Conservation (phyloP, 2,329 filamentous ascomycete species). For the Colletotrichum chrysophilum region DNA sequence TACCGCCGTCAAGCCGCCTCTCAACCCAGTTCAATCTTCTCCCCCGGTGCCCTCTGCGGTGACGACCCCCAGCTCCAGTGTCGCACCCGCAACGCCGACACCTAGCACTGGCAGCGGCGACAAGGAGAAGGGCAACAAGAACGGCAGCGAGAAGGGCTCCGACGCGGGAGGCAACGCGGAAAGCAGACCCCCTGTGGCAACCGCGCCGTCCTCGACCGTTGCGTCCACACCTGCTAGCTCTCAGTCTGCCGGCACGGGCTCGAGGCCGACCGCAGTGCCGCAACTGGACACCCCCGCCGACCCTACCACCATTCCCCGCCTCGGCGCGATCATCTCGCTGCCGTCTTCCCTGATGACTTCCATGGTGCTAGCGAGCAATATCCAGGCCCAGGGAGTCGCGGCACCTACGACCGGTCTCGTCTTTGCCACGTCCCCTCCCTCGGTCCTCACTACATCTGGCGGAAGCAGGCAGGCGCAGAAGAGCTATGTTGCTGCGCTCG, state of each 20-base stretch:
- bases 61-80: background rate
- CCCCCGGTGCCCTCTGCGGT: background rate
- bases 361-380: constrained; percentile 7
- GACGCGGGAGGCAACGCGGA: background rate
- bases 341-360: constrained; percentile 11
- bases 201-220: background rate
- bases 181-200: background rate
- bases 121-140: background rate
- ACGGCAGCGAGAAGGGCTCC: background rate
- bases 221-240: background rate
- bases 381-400: background rate
- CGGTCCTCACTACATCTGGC: background rate
- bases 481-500: background rate
- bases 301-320: background rate
- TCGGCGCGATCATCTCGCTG: background rate
- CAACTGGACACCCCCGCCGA: background rate
- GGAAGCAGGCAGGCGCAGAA: background rate
- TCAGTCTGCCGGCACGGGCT: background rate
- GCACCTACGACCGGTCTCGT: constrained; percentile 4
- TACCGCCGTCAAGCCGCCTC: background rate
- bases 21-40: background rate
- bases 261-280: background rate
- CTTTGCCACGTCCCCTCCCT: constrained; percentile 1
- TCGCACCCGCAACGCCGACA: background rate
- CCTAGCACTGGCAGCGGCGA: background rate